Conservation (phyloP, 768 basidiomycete genomes). For the Sutorius australiensis region DNA sequence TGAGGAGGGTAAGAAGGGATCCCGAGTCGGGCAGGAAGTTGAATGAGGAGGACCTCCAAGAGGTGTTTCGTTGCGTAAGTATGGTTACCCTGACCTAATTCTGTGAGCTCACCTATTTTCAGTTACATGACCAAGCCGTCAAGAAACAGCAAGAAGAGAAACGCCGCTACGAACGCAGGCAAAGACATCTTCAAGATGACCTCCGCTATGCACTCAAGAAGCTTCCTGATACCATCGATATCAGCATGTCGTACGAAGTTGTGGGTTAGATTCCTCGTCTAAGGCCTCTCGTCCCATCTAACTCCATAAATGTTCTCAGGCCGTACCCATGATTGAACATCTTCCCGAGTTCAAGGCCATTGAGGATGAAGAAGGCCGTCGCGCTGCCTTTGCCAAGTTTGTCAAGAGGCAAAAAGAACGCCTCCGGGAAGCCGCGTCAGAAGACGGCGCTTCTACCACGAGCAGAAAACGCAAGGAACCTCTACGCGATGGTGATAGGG, state of each 20-base stretch:
- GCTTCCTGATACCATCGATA: constrained; percentile 74
- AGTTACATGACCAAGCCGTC: constrained; percentile 71
- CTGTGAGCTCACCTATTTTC: constrained; percentile 4
- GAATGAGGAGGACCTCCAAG: constrained; percentile 47
- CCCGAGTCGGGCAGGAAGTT: constrained; percentile 50
- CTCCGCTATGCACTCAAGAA: constrained; percentile 94
- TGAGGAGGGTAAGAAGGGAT: constrained; percentile 51
- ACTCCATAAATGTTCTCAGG: constrained; percentile 36
- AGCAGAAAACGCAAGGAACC: constrained; percentile 82
- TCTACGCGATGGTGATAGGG: constrained; percentile 43
- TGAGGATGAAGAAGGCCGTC: constrained; percentile 81
- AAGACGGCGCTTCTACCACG: constrained; percentile 77
- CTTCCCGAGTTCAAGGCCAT: constrained; percentile 84
- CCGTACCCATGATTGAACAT: constrained; percentile 71
- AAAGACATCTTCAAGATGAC: constrained; percentile 90
- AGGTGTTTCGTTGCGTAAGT: constrained; percentile 64
- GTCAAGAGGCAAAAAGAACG: constrained; percentile 92
- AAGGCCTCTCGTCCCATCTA: background rate
- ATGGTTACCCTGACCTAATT: background rate
- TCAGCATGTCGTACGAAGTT: constrained; percentile 74
- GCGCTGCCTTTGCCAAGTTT: constrained; percentile 82
- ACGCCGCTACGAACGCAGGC: constrained; percentile 76
- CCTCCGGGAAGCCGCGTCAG: constrained; percentile 69
- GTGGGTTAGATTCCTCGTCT: constrained; percentile 41
- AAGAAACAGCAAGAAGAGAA: constrained; percentile 84